Percentiles rank a stretch among this genome's conserved stretches.
Conservation (phyloP, 2,329 filamentous ascomycete genomes). For the Fusarium sp. region DNA sequence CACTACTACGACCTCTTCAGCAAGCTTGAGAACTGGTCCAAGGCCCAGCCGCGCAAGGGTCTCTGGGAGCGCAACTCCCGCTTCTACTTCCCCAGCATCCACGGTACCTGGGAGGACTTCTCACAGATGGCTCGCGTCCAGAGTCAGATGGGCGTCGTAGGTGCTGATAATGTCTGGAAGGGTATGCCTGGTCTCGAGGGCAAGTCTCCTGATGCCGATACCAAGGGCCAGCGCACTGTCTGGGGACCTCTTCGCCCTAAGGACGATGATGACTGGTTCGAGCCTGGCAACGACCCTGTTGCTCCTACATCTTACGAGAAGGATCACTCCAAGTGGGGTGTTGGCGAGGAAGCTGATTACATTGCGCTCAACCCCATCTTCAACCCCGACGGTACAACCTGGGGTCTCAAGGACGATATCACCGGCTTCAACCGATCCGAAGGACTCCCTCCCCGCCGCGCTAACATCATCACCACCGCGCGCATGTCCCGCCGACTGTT, state of each 20-base stretch:
- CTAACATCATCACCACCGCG: slow-evolving; percentile 89
- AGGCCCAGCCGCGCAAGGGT: slow-evolving; percentile 80
- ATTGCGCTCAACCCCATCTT: slow-evolving; percentile 94
- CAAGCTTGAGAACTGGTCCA: slow-evolving; percentile 77
- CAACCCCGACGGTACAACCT: slow-evolving; percentile 87
- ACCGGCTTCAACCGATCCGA: slow-evolving; percentile 80
- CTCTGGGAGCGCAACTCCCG: slow-evolving; percentile 84
- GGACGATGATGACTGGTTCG: slow-evolving; percentile 77
- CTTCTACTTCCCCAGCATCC: slow-evolving; percentile 82
- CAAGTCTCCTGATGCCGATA: slow-evolving; percentile 54
- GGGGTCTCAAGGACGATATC: slow-evolving; percentile 85
- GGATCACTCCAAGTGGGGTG: slow-evolving; percentile 88
- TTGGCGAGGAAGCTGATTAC: slow-evolving; percentile 90
- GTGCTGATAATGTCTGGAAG: slow-evolving; percentile 76
- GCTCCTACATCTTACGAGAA: slow-evolving; percentile 80
- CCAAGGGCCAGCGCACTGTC: slow-evolving; percentile 66
- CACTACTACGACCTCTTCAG: slow-evolving; percentile 84
- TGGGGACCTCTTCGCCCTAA: slow-evolving; percentile 86
- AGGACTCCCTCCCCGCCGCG: slow-evolving; percentile 77
- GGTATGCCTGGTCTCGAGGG: slow-evolving; percentile 60
- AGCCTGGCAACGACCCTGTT: slow-evolving; percentile 77
- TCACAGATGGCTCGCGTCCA: slow-evolving; percentile 79
- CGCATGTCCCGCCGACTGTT: slow-evolving; percentile 86
- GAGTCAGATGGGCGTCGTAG: slow-evolving; percentile 76
- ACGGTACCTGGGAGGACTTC: slow-evolving; percentile 86